phyloP scores from a whole-genome alignment of 176 grass and related monocot genomes.

The Cocos nucifera region DNA sequence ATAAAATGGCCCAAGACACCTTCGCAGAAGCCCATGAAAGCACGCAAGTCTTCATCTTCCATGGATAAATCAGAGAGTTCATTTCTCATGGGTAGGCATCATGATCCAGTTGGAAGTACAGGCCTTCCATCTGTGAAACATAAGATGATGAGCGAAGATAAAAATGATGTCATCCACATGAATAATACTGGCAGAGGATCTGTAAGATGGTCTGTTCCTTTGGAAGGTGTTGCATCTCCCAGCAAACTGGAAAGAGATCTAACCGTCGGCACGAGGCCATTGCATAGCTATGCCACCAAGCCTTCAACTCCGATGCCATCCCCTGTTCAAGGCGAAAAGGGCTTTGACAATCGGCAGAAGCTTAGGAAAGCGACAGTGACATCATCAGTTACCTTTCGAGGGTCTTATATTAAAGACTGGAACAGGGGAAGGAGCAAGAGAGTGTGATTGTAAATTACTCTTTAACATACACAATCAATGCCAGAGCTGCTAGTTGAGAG shows the following conservation, averaged over 20 bases:
- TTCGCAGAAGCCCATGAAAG: constrained; percentile 62
- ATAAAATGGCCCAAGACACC: constrained; percentile 62
- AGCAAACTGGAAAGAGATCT: constrained; percentile 34
- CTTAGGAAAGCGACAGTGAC: constrained; percentile 78
- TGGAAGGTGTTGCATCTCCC: constrained; percentile 35
- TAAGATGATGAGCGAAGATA: constrained; percentile 35
- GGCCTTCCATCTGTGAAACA: constrained; percentile 34
- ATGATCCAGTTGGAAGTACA: constrained; percentile 39
- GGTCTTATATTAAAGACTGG: constrained; percentile 53
- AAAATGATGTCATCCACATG: constrained; percentile 41
- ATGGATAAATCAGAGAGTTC: constrained; percentile 43
- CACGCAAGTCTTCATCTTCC: constrained; percentile 45
- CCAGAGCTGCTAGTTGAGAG: no score
- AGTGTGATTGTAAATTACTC: constrained; percentile 60
- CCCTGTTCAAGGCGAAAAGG: constrained; percentile 44
- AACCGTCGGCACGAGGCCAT: constrained; percentile 32
- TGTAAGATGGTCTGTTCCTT: constrained; percentile 54
- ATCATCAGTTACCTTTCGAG: constrained; percentile 36
- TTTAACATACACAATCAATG: no score
- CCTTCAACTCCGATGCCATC: constrained; percentile 34
- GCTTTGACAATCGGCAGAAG: constrained; percentile 82
- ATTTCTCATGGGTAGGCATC: constrained; percentile 39
- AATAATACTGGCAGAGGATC: constrained; percentile 52
- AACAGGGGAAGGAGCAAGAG: constrained; percentile 80
- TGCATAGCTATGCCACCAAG: constrained; percentile 38